phyloP scores from a whole-genome alignment of 805 yeast species.

The Ascoidea rubescens region DNA sequence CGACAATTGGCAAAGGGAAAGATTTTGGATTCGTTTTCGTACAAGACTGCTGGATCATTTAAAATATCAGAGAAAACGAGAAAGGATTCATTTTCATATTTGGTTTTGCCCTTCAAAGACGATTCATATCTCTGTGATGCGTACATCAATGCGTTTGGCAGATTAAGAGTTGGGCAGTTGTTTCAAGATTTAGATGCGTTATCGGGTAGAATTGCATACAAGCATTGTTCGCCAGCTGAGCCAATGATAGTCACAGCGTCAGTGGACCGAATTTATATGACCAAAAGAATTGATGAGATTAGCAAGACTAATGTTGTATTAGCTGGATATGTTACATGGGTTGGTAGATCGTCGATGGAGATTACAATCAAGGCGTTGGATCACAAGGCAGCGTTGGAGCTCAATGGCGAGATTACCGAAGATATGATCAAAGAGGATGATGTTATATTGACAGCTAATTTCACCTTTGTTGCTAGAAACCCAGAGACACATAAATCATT shows the following conservation, averaged over 20 bases:
- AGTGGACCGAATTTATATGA: slow-evolving; percentile 81
- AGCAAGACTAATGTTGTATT: slow-evolving; percentile 61
- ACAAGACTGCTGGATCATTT: slow-evolving; percentile 59
- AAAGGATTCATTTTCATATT: slow-evolving; percentile 59
- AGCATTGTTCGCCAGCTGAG: slow-evolving; percentile 89
- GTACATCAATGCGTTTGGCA: slow-evolving; percentile 82
- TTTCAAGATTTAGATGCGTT: slow-evolving; percentile 90
- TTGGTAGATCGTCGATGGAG: slow-evolving; percentile 93
- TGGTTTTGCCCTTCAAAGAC: slow-evolving; percentile 69
- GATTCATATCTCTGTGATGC: slow-evolving; percentile 75
- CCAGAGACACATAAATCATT: slow-evolving; percentile 85
- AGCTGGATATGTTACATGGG: slow-evolving; percentile 90
- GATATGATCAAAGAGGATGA: slow-evolving; percentile 47
- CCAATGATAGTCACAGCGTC: slow-evolving; percentile 94
- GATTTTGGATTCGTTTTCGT: slow-evolving; percentile 53
- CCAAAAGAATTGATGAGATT: slow-evolving; percentile 71
- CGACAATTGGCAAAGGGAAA: slow-evolving; percentile 63
- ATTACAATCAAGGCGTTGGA: slow-evolving; percentile 64
- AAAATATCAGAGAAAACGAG: slow-evolving; percentile 62
- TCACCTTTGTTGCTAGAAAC: slow-evolving; percentile 91
- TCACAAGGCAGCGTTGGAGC: not conserved
- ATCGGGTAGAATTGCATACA: slow-evolving; percentile 87
- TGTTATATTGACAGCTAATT: slow-evolving; percentile 75
- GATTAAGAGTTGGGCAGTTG: slow-evolving; percentile 81
- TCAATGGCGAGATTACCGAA: slow-evolving; percentile 29